A percentile compares a stretch with the other conserved stretches of the same genome.
Conservation (phyloP, 139 green algal genomes). For the Dunaliella sp. region DNA sequence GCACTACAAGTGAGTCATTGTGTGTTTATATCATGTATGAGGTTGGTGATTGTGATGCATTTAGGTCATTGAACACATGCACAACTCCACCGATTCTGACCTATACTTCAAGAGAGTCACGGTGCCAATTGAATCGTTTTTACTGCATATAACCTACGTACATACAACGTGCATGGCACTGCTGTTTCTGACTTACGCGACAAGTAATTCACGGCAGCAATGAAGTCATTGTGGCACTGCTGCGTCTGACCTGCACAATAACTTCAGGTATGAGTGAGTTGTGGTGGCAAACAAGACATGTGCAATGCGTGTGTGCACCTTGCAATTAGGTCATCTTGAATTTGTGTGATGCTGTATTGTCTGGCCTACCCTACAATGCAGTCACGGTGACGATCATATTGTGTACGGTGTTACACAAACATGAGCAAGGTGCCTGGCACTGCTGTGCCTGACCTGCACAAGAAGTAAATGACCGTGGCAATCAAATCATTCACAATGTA, state of each 20-base stretch:
- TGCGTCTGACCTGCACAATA: constrained; percentile 1
- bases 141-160: background rate
- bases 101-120: background rate
- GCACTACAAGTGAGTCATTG: constrained; percentile 1
- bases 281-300: too few species aligned
- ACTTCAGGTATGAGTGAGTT: background rate
- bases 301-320: background rate
- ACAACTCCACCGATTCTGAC: background rate
- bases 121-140: background rate
- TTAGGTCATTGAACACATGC: background rate
- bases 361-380: background rate
- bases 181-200: background rate
- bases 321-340: background rate
- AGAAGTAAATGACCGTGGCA: background rate
- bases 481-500: too few species aligned
- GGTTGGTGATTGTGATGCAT: background rate
- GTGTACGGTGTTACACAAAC: background rate
- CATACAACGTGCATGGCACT: background rate
- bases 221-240: background rate
- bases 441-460: background rate
- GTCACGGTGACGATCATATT: background rate
- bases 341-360: background rate
- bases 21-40: too few species aligned
- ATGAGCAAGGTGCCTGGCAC: background rate
- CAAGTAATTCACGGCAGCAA: background rate